Evolutionary conservation across 225 moss, liverwort and hornwort genomes (phyloP).

Genomic region (Polytrichum formosum): DNA sequence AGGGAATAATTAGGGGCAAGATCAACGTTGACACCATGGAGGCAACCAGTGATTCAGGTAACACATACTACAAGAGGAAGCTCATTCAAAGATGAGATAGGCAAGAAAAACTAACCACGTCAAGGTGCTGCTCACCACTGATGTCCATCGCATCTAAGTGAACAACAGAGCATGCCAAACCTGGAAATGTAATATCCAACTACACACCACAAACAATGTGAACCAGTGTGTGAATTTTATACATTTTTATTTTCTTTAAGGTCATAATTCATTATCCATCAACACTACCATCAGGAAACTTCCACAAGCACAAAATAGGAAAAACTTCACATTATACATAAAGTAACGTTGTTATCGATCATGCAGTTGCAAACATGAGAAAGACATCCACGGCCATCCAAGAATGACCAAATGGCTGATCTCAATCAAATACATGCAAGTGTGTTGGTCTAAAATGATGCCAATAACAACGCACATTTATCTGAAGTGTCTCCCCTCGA

Average conservation of each 20-base stretch:
- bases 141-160: conserved; percentile 99
- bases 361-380: too few species aligned
- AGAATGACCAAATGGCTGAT: background rate
- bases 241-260: background rate
- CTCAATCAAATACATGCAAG: background rate
- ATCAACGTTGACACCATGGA: too few species aligned
- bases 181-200: conserved; percentile 98
- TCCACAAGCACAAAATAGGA: too few species aligned
- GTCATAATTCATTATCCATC: too few species aligned
- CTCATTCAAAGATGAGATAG: background rate
- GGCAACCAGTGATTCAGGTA: too few species aligned
- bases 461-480: conserved; percentile 54
- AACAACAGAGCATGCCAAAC: conserved; percentile 94
- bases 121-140: conserved; percentile 98
- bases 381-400: background rate
- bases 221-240: background rate
- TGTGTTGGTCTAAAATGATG: background rate
- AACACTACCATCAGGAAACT: too few species aligned
- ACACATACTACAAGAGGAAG: too few species aligned
- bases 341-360: too few species aligned
- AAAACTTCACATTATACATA: too few species aligned
- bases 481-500: conserved; percentile 93
- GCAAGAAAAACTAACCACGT: conserved; percentile 61
- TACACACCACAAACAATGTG: conserved; percentile 40
- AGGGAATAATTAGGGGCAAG: too few species aligned